Evolutionary conservation across 1,284 basidiomycete genomes (phyloP).

Genomic region (Trichosporon sp.): DNA sequence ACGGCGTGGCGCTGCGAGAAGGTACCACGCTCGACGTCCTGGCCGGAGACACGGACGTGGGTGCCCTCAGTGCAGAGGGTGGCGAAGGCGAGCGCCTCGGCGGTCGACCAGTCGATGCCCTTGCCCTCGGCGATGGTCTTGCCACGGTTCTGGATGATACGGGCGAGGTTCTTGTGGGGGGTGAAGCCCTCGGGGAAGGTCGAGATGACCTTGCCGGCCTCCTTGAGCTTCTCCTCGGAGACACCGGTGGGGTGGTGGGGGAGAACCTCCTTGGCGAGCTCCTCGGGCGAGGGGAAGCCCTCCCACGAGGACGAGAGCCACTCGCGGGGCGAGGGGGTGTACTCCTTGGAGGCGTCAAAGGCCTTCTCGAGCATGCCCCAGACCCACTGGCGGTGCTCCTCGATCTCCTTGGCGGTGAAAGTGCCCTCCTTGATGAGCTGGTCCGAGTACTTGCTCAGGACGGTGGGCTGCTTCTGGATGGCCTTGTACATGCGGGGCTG

Average conservation of each 20-base stretch:
- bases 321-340: slow-evolving; percentile 86
- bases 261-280: slow-evolving; percentile 86
- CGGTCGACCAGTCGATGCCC: slow-evolving; percentile 98
- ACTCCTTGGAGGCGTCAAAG: slow-evolving; percentile 83
- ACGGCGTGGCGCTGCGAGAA: slow-evolving; percentile 99
- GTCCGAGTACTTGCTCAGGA: slow-evolving; percentile 86
- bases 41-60: slow-evolving; percentile 93
- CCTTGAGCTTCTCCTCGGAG: slow-evolving; percentile 70
- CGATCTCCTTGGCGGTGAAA: slow-evolving; percentile 93
- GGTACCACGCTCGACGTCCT: slow-evolving; percentile 98
- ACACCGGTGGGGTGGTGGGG: slow-evolving; percentile 84
- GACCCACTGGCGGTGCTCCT: slow-evolving; percentile 99
- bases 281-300: slow-evolving; percentile 95
- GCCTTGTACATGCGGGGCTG: slow-evolving; percentile 99
- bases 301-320: slow-evolving; percentile 99
- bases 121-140: slow-evolving; percentile 85
- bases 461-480: slow-evolving; percentile 89
- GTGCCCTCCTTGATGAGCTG: slow-evolving; percentile 86
- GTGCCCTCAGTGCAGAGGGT: slow-evolving; percentile 86
- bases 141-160: slow-evolving; percentile 81
- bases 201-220: slow-evolving; percentile 81
- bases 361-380: slow-evolving; percentile 98
- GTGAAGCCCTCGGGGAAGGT: slow-evolving; percentile 78
- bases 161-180: slow-evolving; percentile 87
- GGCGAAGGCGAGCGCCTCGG: slow-evolving; percentile 95